Evolutionary conservation across 2,329 filamentous ascomycete species (phyloP).

Genomic region (Clonostachys rhizophaga): DNA sequence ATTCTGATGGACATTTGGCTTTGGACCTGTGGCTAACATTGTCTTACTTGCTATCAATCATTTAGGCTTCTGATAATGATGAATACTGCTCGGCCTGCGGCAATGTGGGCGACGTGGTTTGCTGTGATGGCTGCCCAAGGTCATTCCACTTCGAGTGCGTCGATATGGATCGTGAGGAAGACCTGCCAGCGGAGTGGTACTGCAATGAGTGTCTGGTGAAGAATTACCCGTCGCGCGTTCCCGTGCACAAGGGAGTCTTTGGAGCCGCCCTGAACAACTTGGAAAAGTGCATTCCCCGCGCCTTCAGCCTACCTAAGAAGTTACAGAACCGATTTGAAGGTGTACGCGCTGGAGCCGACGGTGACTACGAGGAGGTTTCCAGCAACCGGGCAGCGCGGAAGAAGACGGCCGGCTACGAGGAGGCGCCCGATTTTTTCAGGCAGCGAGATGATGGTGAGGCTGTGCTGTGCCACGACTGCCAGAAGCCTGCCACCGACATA

Average conservation of each 20-base stretch:
- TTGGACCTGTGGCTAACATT: neutral
- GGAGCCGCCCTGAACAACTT: slow-evolving; percentile 58
- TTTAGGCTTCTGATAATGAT: slow-evolving; percentile 63
- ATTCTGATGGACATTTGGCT: no score
- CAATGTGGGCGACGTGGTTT: slow-evolving; percentile 79
- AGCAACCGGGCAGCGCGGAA: slow-evolving; percentile 60
- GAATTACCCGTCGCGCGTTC: slow-evolving; percentile 38
- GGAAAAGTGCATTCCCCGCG: slow-evolving; percentile 64
- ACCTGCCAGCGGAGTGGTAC: slow-evolving; percentile 74
- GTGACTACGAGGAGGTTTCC: slow-evolving; percentile 71
- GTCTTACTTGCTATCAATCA: neutral
- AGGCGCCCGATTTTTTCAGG: slow-evolving; percentile 62
- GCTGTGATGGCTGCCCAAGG: slow-evolving; percentile 87
- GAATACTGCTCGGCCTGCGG: slow-evolving; percentile 87
- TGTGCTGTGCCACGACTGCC: slow-evolving; percentile 75
- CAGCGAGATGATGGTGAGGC: slow-evolving; percentile 70
- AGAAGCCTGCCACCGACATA: slow-evolving; percentile 51
- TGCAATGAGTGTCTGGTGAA: slow-evolving; percentile 67
- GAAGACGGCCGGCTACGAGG: slow-evolving; percentile 52
- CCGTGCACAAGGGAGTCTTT: slow-evolving; percentile 52
- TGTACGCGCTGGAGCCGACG: slow-evolving; percentile 70
- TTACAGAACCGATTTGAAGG: slow-evolving; percentile 76
- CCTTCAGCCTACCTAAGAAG: slow-evolving; percentile 66
- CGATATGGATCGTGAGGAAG: slow-evolving; percentile 69
- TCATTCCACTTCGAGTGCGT: slow-evolving; percentile 90